These are phyloP conservation scores for Zea luxurians DNA, from an alignment of 176 grass and related monocot species.

Conservation along the genomic window DNA sequence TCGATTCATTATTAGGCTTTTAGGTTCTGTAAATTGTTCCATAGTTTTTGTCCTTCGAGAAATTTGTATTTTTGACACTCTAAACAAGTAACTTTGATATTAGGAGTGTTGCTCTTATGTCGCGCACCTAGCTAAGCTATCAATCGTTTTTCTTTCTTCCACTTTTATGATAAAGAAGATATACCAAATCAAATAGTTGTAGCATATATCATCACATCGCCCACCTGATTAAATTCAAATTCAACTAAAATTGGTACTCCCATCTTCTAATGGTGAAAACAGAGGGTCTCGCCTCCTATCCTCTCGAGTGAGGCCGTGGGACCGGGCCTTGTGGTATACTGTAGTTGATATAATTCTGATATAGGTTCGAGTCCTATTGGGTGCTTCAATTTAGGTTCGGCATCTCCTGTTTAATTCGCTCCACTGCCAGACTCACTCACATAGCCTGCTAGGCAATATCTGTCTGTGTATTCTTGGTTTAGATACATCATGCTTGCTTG, in stretches of 20 bases:
- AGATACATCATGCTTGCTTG: not conserved
- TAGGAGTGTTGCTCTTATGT: too few relatives aligned
- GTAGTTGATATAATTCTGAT: not conserved
- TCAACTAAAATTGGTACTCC: not conserved
- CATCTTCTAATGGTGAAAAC: not conserved
- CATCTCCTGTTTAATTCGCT: not conserved
- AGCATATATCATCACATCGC: not conserved
- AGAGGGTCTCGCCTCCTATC: not conserved
- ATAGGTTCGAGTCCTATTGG: constrained; percentile 3
- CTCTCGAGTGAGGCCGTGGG: not conserved
- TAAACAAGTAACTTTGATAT: too few relatives aligned
- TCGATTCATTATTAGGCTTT: not conserved
- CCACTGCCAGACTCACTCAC: not conserved
- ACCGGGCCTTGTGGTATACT: not conserved
- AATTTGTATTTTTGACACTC: too few relatives aligned
- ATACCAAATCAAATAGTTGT: not conserved
- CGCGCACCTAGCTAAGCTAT: not conserved
- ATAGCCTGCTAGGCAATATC: not conserved
- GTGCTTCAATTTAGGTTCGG: not conserved
- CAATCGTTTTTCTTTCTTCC: not conserved
- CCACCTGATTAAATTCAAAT: not conserved
- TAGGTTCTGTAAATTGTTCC: not conserved
- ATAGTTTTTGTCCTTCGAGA: not conserved
- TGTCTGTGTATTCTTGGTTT: not conserved
- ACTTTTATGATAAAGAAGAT: not conserved